phyloP scores from a whole-genome alignment of 768 basidiomycete species.

The Pleurotus tuber-regium region DNA sequence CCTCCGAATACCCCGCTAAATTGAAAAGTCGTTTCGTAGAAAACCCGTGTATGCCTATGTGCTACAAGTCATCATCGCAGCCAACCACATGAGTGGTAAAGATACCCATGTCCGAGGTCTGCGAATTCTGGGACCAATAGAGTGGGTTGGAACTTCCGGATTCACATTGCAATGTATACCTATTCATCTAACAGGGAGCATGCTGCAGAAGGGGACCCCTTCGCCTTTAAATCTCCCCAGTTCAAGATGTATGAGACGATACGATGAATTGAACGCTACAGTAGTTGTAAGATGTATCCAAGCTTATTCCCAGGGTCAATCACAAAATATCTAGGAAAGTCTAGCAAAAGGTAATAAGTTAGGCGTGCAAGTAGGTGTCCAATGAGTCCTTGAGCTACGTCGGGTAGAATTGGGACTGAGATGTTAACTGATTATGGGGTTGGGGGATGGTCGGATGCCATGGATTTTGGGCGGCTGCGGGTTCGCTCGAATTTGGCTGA shows the following conservation, averaged over 20 bases:
- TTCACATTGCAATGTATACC: slow-evolving; percentile 9
- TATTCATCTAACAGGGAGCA: slow-evolving; percentile 32
- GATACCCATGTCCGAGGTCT: slow-evolving; percentile 97
- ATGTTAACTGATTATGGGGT: slow-evolving; percentile 19
- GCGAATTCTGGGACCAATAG: slow-evolving; percentile 79
- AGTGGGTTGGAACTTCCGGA: slow-evolving; percentile 43
- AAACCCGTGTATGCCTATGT: slow-evolving; percentile 89
- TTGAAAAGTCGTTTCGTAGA: slow-evolving; percentile 35
- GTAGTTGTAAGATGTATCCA: background rate
- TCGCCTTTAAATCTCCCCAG: slow-evolving; percentile 58
- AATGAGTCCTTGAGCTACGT: slow-evolving; percentile 16
- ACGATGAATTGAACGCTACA: slow-evolving; percentile 38
- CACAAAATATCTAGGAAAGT: slow-evolving; percentile 3
- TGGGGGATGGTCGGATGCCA: slow-evolving; percentile 10
- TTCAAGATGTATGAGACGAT: slow-evolving; percentile 83
- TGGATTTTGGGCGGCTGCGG: slow-evolving; percentile 4
- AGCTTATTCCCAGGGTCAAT: background rate
- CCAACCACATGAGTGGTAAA: slow-evolving; percentile 98
- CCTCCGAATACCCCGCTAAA: background rate
- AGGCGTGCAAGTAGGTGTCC: background rate
- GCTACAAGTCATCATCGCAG: slow-evolving; percentile 84
- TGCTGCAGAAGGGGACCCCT: slow-evolving; percentile 63
- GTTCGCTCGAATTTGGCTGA: slow-evolving; percentile 4
- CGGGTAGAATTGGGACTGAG: slow-evolving; percentile 29
- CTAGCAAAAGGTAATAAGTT: slow-evolving; percentile 9